Conservation (phyloP, 2,329 filamentous ascomycete species). For the Podosphaera xanthii region DNA sequence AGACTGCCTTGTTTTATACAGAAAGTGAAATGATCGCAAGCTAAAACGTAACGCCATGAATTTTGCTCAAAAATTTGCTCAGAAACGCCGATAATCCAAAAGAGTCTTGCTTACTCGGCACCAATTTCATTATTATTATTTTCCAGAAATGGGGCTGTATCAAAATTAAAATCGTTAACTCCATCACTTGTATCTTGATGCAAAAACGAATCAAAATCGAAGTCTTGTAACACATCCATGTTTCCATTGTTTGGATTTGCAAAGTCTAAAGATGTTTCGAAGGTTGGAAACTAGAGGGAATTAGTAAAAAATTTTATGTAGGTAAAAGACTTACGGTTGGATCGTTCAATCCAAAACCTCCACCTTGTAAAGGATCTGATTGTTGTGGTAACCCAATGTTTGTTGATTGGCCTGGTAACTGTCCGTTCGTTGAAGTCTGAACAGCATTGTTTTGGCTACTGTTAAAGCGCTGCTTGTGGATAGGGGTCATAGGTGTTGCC, state of each 20-base stretch:
- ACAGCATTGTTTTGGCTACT: slow-evolving; percentile 22
- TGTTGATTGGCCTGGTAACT: slow-evolving; percentile 20
- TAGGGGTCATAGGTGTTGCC: slow-evolving; percentile 40
- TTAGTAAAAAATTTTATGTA: slow-evolving; percentile 2
- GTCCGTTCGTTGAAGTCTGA: slow-evolving; percentile 19
- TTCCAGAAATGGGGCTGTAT: slow-evolving; percentile 29
- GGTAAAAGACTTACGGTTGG: slow-evolving; percentile 6
- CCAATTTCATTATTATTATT: slow-evolving; percentile 29
- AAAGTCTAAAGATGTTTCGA: slow-evolving; percentile 24
- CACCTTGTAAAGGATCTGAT: slow-evolving; percentile 26
- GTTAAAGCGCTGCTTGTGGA: slow-evolving; percentile 27
- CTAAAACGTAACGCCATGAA: no score
- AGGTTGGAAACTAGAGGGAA: slow-evolving; percentile 12
- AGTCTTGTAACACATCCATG: slow-evolving; percentile 38
- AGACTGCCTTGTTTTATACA: no score
- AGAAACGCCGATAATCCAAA: slow-evolving; percentile 14
- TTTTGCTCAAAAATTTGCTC: no score
- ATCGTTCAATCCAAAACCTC: slow-evolving; percentile 25
- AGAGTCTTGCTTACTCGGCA: slow-evolving; percentile 23
- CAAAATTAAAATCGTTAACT: slow-evolving; percentile 29
- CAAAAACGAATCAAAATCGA: slow-evolving; percentile 46
- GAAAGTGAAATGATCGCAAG: no score
- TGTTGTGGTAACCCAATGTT: slow-evolving; percentile 21
- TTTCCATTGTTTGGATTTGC: slow-evolving; percentile 27
- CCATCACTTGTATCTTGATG: slow-evolving; percentile 28